These are phyloP conservation scores for Orychophragmus violaceus DNA, from an alignment of 345 rosid genomes.

Conservation along the genomic window DNA sequence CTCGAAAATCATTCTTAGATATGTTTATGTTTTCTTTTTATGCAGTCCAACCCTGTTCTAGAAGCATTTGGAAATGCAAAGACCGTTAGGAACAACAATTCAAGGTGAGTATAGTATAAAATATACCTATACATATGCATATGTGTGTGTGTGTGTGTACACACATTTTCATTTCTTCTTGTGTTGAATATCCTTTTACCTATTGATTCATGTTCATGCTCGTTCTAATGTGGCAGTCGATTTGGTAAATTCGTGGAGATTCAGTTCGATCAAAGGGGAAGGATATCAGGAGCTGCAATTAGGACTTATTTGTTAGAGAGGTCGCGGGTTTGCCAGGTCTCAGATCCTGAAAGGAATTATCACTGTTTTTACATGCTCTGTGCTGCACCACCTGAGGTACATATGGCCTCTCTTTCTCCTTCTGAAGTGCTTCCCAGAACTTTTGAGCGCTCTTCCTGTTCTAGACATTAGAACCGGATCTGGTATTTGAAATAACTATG, in stretches of 20 bases:
- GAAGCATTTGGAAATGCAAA: slow-evolving; percentile 99
- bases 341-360: slow-evolving; percentile 94
- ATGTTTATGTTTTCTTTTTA: slow-evolving; percentile 10
- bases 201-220: too few relatives aligned
- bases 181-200: background rate
- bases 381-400: slow-evolving; percentile 87
- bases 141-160: too few relatives aligned
- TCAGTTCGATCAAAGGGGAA: slow-evolving; percentile 80
- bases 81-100: slow-evolving; percentile 95
- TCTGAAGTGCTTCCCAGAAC: too few relatives aligned
- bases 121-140: too few relatives aligned
- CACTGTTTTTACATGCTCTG: slow-evolving; percentile 99
- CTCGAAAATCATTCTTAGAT: background rate
- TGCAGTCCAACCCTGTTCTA: slow-evolving; percentile 95
- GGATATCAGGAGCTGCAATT: slow-evolving; percentile 95
- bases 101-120: slow-evolving; percentile 49
- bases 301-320: slow-evolving; percentile 94
- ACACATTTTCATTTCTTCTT: too few relatives aligned
- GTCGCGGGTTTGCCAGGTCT: slow-evolving; percentile 96
- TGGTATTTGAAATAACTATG: background rate
- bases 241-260: slow-evolving; percentile 99
- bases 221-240: slow-evolving; percentile 74
- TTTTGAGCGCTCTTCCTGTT: too few relatives aligned
- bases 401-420: background rate
- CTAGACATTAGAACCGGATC: too few relatives aligned